Conservation (phyloP, 2,329 filamentous ascomycete genomes). For the Fusarium nelsonii region DNA sequence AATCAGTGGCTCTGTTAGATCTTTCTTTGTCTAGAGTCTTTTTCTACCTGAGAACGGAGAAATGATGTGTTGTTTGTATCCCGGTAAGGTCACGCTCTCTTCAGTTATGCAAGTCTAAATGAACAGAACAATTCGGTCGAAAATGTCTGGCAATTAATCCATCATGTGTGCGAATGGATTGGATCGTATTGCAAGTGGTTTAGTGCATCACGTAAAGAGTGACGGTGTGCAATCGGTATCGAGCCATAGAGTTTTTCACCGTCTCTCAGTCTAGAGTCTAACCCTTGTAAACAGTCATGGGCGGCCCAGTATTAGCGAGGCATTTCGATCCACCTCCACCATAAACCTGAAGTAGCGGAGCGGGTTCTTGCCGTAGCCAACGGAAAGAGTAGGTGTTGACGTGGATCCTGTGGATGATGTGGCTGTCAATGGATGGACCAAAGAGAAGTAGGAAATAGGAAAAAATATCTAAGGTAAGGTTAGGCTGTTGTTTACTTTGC, state of each 20-base stretch:
- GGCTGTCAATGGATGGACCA: constrained; percentile 48
- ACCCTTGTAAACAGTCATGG: neutral
- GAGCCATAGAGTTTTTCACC: constrained; percentile 41
- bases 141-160: neutral
- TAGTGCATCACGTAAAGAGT: constrained; percentile 19
- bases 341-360: constrained; percentile 22
- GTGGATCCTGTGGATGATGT: constrained; percentile 46
- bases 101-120: constrained; percentile 1
- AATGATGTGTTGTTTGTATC: constrained; percentile 31
- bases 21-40: neutral
- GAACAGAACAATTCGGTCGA: neutral
- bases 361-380: constrained; percentile 41
- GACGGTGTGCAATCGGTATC: constrained; percentile 39
- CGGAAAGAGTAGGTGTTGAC: constrained; percentile 12
- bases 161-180: constrained; percentile 4
- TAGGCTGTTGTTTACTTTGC: constrained; percentile 30
- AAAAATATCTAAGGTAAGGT: neutral
- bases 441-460: constrained; percentile 19
- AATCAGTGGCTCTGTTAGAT: neutral
- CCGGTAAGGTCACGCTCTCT: constrained; percentile 5
- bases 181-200: neutral
- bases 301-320: neutral
- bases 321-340: constrained; percentile 18
- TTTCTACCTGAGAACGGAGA: constrained; percentile 14
- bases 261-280: constrained; percentile 17